A percentile compares a stretch with the other conserved stretches of the same genome.
These are phyloP conservation scores for Tetratostichococcus sp. DNA, from an alignment of 139 green algal genomes.

Conservation along the genomic window DNA sequence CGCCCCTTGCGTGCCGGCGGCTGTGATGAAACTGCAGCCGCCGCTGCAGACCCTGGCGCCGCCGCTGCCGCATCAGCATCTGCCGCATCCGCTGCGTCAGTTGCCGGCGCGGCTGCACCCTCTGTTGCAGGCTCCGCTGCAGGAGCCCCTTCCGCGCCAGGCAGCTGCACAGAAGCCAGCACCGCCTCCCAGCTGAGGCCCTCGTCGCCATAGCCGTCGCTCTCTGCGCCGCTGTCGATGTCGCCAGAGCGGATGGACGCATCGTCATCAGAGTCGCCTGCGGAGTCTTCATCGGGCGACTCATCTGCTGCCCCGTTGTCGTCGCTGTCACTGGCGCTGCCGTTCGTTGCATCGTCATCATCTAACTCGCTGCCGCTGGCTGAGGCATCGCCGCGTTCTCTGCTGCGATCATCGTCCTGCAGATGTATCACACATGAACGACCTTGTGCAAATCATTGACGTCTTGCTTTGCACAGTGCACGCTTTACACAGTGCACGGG, in stretches of 20 bases:
- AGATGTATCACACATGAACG: no score
- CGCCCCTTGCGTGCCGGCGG: neutral
- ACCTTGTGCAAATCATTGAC: no score
- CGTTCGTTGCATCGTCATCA: constrained; percentile 5
- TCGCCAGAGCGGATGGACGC: constrained; percentile 10
- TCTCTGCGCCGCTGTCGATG: constrained; percentile 52
- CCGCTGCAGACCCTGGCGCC: no score
- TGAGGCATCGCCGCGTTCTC: neutral
- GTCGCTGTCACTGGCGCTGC: constrained; percentile 5
- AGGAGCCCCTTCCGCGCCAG: neutral
- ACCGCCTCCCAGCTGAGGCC: constrained; percentile 88
- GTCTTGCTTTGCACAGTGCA: no score
- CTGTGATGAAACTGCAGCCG: no score
- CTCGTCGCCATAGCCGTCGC: constrained; percentile 69
- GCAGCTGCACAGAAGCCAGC: constrained; percentile 56
- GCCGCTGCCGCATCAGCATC: no score
- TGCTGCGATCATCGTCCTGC: neutral
- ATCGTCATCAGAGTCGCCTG: constrained; percentile 9
- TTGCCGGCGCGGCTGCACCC: no score
- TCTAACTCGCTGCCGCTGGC: constrained; percentile 7
- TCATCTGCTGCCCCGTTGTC: constrained; percentile 7
- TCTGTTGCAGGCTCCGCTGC: neutral
- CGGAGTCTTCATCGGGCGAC: neutral
- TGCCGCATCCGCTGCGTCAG: neutral
- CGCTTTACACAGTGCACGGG: no score